Evolutionary conservation across 2,329 filamentous ascomycete genomes (phyloP).

Genomic region (Diaporthe vaccinii): DNA sequence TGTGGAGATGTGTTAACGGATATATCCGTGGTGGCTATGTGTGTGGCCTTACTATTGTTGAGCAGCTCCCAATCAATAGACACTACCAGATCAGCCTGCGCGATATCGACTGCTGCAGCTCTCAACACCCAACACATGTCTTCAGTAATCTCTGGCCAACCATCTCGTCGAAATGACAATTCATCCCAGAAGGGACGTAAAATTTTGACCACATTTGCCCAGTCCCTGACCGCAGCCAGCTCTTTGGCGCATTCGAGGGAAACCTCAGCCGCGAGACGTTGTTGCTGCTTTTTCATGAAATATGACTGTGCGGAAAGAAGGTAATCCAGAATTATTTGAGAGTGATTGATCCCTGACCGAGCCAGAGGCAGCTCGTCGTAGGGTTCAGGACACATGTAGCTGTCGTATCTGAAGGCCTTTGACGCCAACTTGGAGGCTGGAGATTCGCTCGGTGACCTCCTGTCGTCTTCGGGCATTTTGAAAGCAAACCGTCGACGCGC

Average conservation of each 20-base stretch:
- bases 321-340: conserved; percentile 66
- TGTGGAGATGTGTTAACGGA: conserved; percentile 49
- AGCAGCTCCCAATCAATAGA: conserved; percentile 77
- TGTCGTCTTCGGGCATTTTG: conserved; percentile 71
- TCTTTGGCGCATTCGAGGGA: conserved; percentile 71
- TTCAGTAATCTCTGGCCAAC: conserved; percentile 72
- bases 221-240: conserved; percentile 62
- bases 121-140: conserved; percentile 73
- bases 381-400: conserved; percentile 75
- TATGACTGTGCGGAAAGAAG: conserved; percentile 65
- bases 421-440: conserved; percentile 61
- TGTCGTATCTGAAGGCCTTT: conserved; percentile 72
- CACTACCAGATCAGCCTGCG: conserved; percentile 68
- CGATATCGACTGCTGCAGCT: conserved; percentile 65
- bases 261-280: conserved; percentile 67
- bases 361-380: conserved; percentile 70
- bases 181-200: conserved; percentile 71
- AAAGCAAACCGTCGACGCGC: conserved; percentile 67
- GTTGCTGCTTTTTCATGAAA: conserved; percentile 67
- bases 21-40: background rate
- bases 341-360: conserved; percentile 66
- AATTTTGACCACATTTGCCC: conserved; percentile 67
- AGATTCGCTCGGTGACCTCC: conserved; percentile 63
- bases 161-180: conserved; percentile 68
- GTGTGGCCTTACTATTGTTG: conserved; percentile 65